Conservation (phyloP, 1,284 basidiomycete species). For the Apiotrichum sp. region DNA sequence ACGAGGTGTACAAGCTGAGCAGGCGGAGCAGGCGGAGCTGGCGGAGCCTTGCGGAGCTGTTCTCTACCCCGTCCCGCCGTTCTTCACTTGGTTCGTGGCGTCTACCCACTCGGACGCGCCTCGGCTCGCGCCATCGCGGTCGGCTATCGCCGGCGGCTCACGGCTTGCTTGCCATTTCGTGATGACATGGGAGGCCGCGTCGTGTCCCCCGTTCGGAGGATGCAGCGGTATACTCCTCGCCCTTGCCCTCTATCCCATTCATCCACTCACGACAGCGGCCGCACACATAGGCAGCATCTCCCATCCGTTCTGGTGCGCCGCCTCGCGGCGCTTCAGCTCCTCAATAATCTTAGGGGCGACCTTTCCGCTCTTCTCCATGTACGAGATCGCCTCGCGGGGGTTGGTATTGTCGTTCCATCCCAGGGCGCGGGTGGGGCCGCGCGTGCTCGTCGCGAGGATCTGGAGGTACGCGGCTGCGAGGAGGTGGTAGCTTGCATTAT, state of each 20-base stretch:
- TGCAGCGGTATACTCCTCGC: background rate
- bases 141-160: too few species aligned
- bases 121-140: too few species aligned
- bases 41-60: background rate
- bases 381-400: conserved; percentile 23
- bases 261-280: conserved; percentile 27
- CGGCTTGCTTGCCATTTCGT: too few species aligned
- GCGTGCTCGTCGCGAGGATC: conserved; percentile 18
- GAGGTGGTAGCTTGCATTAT: conserved; percentile 34
- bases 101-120: too few species aligned
- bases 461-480: conserved; percentile 32
- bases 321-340: conserved; percentile 29
- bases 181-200: too few species aligned
- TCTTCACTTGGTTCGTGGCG: too few species aligned
- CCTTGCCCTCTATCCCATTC: background rate
- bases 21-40: background rate
- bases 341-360: conserved; percentile 16
- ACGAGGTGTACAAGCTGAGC: background rate
- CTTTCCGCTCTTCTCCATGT: conserved; percentile 32
- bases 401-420: conserved; percentile 28
- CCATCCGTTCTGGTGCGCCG: conserved; percentile 33
- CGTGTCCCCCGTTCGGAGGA: too few species aligned
- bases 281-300: conserved; percentile 29
- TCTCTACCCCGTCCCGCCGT: too few species aligned
- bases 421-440: conserved; percentile 20